Evolutionary conservation across 768 basidiomycete genomes (phyloP), one percentile per base, ranked within the genome.

Genomic region (Lactarius vividus): DNA sequence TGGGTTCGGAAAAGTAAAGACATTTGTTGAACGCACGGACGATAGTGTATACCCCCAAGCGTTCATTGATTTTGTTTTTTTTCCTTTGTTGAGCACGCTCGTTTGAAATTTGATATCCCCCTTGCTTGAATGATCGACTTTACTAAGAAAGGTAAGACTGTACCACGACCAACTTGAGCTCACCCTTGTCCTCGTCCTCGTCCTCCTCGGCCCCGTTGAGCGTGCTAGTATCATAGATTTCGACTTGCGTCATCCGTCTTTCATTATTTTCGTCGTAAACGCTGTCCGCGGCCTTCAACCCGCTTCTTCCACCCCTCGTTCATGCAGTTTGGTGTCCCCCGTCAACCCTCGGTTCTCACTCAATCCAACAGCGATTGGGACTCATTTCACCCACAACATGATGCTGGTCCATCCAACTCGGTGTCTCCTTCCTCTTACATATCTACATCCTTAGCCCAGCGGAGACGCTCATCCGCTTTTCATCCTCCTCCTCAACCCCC

Each of bases 401-500:
- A 65, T 64, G 59, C 69, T 44, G 60, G 59, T 59, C 62, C 79
- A 59, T 73, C 80, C 55, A 67, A 77, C 29, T 67, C 76, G 40
- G 61, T 71, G 18, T 66, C 79, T 31, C 69, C 72, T 26, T 72
- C 78, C 3, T 67, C 75, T 23, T 70, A 81, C 68, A 23, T 62
- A 49, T 73, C 63, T 63, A 59, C 63, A 31, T 75, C 72, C 39
- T 39, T 69, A 28, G 59, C 69, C 53, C 81, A 83, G 67, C 85
- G 88, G 62, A 86, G 90, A 60, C 88, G 90, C 70, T 91, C 88
- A 29, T 85, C 86, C 61, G 86, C 83, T 63, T 82, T 85, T 15
- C 82, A 84, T 71, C 78, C 80, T 29, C 84, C 88, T 54, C 88
- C 89, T 7, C 83, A 87, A 44, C 90, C 90, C 23, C 90, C 90